These are phyloP conservation scores for Beauveria asiatica DNA, from an alignment of 2,329 filamentous ascomycete species.

Conservation along the genomic window DNA sequence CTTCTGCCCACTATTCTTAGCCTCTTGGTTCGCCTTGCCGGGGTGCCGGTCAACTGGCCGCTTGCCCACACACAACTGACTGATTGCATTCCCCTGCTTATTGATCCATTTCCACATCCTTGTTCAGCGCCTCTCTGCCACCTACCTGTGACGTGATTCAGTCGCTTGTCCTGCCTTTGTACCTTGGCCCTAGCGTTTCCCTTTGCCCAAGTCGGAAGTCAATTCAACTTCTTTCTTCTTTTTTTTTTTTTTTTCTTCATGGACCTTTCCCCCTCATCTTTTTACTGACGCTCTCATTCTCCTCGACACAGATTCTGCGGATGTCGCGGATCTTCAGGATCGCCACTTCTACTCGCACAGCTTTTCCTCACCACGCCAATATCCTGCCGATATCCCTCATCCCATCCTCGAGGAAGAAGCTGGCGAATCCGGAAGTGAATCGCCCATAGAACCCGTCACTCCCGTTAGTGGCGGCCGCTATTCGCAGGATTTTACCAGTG, in stretches of 20 bases:
- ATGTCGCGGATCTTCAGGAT: background rate
- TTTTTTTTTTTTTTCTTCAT: background rate
- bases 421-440: slow-evolving; percentile 53
- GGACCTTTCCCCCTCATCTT: background rate
- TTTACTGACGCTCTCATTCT: slow-evolving; percentile 14
- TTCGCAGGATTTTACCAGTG: slow-evolving; percentile 44
- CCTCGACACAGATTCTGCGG: slow-evolving; percentile 11
- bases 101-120: slow-evolving; percentile 7
- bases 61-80: background rate
- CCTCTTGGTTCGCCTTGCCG: background rate
- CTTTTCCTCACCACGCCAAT: slow-evolving; percentile 36
- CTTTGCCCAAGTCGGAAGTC: background rate
- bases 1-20: slow-evolving; percentile 7
- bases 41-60: background rate
- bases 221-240: background rate
- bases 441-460: slow-evolving; percentile 51
- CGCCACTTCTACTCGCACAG: slow-evolving; percentile 13
- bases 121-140: background rate
- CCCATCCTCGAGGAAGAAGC: slow-evolving; percentile 45
- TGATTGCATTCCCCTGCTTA: slow-evolving; percentile 7
- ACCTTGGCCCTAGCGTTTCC: slow-evolving; percentile 2
- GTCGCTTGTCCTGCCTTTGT: slow-evolving; percentile 8
- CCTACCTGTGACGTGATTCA: slow-evolving; percentile 14
- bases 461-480: slow-evolving; percentile 48
- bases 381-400: slow-evolving; percentile 40